Evolutionary conservation across 2,329 filamentous ascomycete species (phyloP), one percentile per base, ranked within the genome.

Genomic region (Helicocarpus griseus): DNA sequence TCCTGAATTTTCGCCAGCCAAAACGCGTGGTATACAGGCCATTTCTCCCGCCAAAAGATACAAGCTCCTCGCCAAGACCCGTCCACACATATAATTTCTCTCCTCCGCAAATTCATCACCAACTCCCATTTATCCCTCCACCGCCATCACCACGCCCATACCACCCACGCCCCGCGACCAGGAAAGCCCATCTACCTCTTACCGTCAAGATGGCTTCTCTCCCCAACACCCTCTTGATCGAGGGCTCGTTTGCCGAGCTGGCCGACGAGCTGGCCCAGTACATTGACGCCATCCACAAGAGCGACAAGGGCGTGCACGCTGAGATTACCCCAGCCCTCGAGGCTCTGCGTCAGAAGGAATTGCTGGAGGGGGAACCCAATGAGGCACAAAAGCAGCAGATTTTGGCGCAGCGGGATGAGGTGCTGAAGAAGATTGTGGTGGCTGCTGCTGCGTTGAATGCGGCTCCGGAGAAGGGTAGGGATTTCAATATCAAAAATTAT

Each of bases 261-360:
- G 84, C 87, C 65, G 84, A 87, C 72, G 93, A 98, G 76, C 87
- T 98, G 77, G 89, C 91, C 70, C 86, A 90, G 64, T 96, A 95
- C 74, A 78, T 98, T 69, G 89, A 95, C 72, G 77, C 83, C 62
- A 81, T 90, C 68, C 86, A 87, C 65, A 85, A 87, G 59, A 77
- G 73, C 62, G 78, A 78, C 58, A 72, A 70, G 49, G 69, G 63
- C 47, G 65, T 85, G 54, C 76, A 79, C 63, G 66, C 76, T 60
- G 83, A 86, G 61, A 75, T 93, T 68, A 78, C 83, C 69, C 81
- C 87, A 57, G 78, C 91, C 60, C 75, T 93, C 58, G 67, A 75
- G 61, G 65, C 69, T 54, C 68, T 75, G 57, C 69, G 71, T 63
- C 79, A 83, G 63, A 77, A 75, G 62, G 70, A 75, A 63, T 72